These are phyloP conservation scores for Iberis amara DNA, from an alignment of 441 rosid species.

Conservation along the genomic window DNA sequence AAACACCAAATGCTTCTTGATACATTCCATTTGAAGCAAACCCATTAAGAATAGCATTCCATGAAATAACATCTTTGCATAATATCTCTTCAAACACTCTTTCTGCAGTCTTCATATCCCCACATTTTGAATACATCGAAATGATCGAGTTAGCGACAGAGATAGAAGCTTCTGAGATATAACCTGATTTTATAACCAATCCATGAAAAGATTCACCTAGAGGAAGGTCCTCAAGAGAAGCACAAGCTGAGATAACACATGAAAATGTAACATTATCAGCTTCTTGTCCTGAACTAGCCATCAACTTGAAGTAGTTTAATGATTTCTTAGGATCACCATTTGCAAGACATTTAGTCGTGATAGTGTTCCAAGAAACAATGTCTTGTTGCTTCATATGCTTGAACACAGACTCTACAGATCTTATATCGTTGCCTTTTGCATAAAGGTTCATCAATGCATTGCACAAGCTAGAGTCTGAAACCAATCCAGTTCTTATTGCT, in stretches of 20 bases:
- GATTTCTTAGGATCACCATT: conserved; percentile 36
- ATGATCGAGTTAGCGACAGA: conserved; percentile 51
- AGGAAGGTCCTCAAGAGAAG: conserved; percentile 32
- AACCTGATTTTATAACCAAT: conserved; percentile 38
- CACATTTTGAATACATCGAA: conserved; percentile 41
- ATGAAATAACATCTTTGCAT: conserved; percentile 41
- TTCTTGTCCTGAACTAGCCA: conserved; percentile 34
- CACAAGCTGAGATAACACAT: conserved; percentile 42
- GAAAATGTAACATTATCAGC: conserved; percentile 44
- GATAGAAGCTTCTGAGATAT: conserved; percentile 24
- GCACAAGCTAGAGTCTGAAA: conserved; percentile 36
- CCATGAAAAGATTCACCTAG: conserved; percentile 41
- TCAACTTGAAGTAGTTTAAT: conserved; percentile 37
- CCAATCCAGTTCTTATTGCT: conserved; percentile 37
- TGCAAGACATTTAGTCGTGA: conserved; percentile 44
- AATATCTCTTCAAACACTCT: conserved; percentile 29
- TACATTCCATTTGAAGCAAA: conserved; percentile 38
- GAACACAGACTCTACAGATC: conserved; percentile 37
- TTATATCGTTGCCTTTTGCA: conserved; percentile 45
- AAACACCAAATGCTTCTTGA: conserved; percentile 35
- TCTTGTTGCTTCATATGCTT: conserved; percentile 36
- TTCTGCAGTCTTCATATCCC: conserved; percentile 35
- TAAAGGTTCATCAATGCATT: conserved; percentile 55
- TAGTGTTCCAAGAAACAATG: conserved; percentile 53
- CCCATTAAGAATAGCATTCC: conserved; percentile 50